phyloP scores from a whole-genome alignment of 352 stramenopile species.

The Globisporangium parvum region DNA sequence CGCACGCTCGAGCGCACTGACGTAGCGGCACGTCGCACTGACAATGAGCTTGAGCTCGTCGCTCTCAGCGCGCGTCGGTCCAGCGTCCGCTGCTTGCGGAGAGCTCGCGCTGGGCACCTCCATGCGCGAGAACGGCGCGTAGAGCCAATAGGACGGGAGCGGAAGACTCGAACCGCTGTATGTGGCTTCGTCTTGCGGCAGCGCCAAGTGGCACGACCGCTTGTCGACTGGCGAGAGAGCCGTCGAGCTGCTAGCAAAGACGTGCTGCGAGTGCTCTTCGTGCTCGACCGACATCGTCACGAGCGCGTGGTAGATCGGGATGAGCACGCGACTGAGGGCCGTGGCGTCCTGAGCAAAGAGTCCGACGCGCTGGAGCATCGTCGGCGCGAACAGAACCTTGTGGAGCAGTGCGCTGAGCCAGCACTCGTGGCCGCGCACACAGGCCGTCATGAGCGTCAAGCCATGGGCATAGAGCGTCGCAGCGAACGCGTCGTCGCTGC shows the following conservation, averaged over 20 bases:
- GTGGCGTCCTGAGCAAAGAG: constrained; percentile 39
- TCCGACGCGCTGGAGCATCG: constrained; percentile 27
- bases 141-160: constrained; percentile 63
- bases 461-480: constrained; percentile 31
- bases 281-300: constrained; percentile 51
- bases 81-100: not conserved
- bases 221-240: constrained; percentile 16
- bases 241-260: constrained; percentile 19
- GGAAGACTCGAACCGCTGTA: constrained; percentile 52
- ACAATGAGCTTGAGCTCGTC: constrained; percentile 73
- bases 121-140: constrained; percentile 61
- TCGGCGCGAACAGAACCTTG: constrained; percentile 39
- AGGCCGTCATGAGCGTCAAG: constrained; percentile 30
- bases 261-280: constrained; percentile 37
- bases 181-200: constrained; percentile 47
- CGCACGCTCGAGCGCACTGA: constrained; percentile 44
- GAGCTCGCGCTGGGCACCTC: constrained; percentile 32
- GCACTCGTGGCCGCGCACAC: constrained; percentile 43
- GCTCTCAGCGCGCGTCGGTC: constrained; percentile 38
- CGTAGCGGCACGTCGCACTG: constrained; percentile 55
- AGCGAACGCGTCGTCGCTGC: constrained; percentile 25
- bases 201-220: constrained; percentile 46
- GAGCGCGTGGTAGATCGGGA: constrained; percentile 64
- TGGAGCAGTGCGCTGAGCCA: constrained; percentile 41
- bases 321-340: constrained; percentile 42